Percentiles rank a stretch among this genome's conserved stretches.
Conservation (phyloP, 1,139 yeast genomes). For the Suhomyces guaymorum region DNA sequence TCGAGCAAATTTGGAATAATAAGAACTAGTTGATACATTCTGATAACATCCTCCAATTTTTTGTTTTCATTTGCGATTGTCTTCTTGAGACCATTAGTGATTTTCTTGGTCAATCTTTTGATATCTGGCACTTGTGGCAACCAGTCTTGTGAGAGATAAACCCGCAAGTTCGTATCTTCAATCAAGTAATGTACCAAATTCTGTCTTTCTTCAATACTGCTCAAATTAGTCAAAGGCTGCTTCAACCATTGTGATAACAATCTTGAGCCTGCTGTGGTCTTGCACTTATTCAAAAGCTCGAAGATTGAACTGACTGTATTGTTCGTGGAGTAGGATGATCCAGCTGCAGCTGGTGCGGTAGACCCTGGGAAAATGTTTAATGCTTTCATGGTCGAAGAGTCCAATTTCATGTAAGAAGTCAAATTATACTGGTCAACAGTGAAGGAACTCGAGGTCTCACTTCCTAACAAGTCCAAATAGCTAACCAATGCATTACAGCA, state of each 20-base stretch:
- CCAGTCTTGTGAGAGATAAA: slow-evolving; percentile 65
- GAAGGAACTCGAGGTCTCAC: slow-evolving; percentile 45
- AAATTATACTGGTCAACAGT: slow-evolving; percentile 67
- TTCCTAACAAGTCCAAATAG: slow-evolving; percentile 62
- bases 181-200: slow-evolving; percentile 68
- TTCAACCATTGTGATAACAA: slow-evolving; percentile 91
- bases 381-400: slow-evolving; percentile 86
- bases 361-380: slow-evolving; percentile 73
- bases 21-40: slow-evolving; percentile 77
- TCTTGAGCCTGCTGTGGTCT: slow-evolving; percentile 82
- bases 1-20: slow-evolving; percentile 68
- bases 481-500: slow-evolving; percentile 64
- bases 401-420: slow-evolving; percentile 80
- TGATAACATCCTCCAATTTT: slow-evolving; percentile 83
- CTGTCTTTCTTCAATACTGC: slow-evolving; percentile 67
- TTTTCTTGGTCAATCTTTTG: slow-evolving; percentile 67
- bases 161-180: slow-evolving; percentile 68
- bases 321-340: slow-evolving; percentile 32
- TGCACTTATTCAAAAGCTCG: slow-evolving; percentile 84
- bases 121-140: slow-evolving; percentile 80
- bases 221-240: slow-evolving; percentile 77
- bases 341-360: slow-evolving; percentile 37
- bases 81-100: slow-evolving; percentile 44
- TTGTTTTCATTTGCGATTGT: slow-evolving; percentile 41
- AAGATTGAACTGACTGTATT: slow-evolving; percentile 54